Base-by-base conservation (phyloP, 441 rosid species). In the Adansonia madagascariensis region DNA sequence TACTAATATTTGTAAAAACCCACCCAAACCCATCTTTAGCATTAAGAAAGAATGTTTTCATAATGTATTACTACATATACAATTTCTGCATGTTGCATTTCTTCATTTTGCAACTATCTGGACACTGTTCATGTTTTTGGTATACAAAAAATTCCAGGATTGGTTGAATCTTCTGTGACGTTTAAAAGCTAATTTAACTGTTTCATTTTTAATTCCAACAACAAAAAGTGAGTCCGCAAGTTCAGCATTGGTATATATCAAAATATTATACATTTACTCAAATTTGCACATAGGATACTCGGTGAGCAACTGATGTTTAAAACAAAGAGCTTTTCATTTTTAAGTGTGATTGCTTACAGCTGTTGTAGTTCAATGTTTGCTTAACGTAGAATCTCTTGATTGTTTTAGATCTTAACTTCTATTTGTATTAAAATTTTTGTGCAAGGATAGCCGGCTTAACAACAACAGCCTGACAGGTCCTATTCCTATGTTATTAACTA, bases 391-490 rank as follows among this genome's bases (percentile, higher is more conserved):
- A 35, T 35, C 39, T 35, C 39, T 35, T 35, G 39, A 35, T 35
- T 35, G 39, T 35, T 35, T 35, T 35, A 35, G 4, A 35, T 35
- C 39, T 35, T 35, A 35, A 35, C 65, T 50, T 86, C 80, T 82
- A 35, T 47, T 56, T 84, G 49, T 81, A 65, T 79, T 82, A 72
- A 7, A 68, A 75, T 70, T 55, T 86, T 62, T 76, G 70, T 84
- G 92, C 79, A 83, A 89, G 84, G 87, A 81, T 82, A 95, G 99
- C 77, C 95, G 99, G 88, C 97, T 95, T 63, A 94, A 95, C 84
- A 94, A 94, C 91, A 95, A 95, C 85, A 94, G 85, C 82, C 80
- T 95, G 86, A 79, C 83, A 3, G 99, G 98, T 78, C 91, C 84
- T 55, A 95, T 95, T 85, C 99, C 98, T 1, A 85, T 91, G 92